Conservation (phyloP, 805 yeast species). For the Metschnikowia lochheadii region DNA sequence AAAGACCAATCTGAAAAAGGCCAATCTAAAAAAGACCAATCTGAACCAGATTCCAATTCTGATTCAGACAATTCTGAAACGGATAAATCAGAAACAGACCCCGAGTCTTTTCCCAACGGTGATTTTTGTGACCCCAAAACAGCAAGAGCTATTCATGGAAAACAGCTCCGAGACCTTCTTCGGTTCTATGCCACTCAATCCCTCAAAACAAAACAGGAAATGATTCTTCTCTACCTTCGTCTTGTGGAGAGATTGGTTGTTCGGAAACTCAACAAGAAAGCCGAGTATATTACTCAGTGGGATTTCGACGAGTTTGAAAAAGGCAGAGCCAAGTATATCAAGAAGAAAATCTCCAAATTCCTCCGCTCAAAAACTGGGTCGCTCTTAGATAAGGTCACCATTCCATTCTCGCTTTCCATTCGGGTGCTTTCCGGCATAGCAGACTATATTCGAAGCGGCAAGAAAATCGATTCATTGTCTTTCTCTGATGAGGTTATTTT, state of each 20-base stretch:
- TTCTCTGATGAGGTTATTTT: neutral
- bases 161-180: neutral
- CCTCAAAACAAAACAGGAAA: conserved; percentile 1
- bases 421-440: neutral
- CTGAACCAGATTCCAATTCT: too few species aligned
- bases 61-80: neutral
- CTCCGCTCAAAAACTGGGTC: conserved; percentile 3
- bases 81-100: neutral
- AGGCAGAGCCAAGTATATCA: neutral
- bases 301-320: conserved; percentile 4
- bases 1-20: too few species aligned
- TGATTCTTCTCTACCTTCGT: conserved; percentile 1
- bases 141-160: neutral
- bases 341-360: neutral
- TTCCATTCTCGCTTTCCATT: neutral
- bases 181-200: conserved; percentile 1
- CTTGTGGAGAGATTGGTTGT: neutral
- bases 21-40: too few species aligned
- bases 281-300: neutral
- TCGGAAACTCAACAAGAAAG: neutral
- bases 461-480: neutral
- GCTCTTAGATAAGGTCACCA: neutral
- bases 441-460: conserved; percentile 2
- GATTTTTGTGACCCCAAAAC: neutral
- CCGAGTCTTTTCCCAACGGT: neutral